A percentile compares a stretch with the other conserved stretches of the same genome.
Conservation (phyloP, 305 asterid species). For the Fraxinus baroniana region DNA sequence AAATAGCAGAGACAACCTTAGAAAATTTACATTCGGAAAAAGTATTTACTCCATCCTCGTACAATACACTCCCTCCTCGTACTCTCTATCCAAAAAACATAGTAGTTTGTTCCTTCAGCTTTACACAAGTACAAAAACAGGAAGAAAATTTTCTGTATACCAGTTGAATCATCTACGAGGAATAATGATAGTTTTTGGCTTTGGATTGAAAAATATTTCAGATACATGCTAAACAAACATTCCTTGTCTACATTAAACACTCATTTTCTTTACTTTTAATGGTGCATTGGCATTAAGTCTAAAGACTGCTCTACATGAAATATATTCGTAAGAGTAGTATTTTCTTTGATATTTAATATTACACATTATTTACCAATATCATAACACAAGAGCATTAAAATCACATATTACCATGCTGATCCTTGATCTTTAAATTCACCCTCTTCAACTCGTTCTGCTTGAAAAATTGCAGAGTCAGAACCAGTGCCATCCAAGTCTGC, state of each 20-base stretch:
- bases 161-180: neutral
- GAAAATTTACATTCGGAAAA: neutral
- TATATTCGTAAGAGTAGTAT: neutral
- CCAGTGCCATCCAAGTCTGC: slow-evolving; percentile 40
- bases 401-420: slow-evolving; percentile 37
- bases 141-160: neutral
- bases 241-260: neutral
- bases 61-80: neutral
- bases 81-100: neutral
- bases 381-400: neutral
- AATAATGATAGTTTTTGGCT: neutral
- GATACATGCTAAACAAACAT: neutral
- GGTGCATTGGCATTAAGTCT: neutral
- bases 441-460: slow-evolving; percentile 38
- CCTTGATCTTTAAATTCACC: slow-evolving; percentile 38
- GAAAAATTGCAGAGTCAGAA: slow-evolving; percentile 47
- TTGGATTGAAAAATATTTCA: neutral
- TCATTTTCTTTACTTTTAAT: neutral
- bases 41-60: neutral
- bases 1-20: neutral
- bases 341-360: neutral
- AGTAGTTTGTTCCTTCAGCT: neutral
- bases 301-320: neutral
- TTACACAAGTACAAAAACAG: neutral
- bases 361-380: neutral